Evolutionary conservation across 176 grass and related monocot genomes (phyloP).

Genomic region (Cocos nucifera): DNA sequence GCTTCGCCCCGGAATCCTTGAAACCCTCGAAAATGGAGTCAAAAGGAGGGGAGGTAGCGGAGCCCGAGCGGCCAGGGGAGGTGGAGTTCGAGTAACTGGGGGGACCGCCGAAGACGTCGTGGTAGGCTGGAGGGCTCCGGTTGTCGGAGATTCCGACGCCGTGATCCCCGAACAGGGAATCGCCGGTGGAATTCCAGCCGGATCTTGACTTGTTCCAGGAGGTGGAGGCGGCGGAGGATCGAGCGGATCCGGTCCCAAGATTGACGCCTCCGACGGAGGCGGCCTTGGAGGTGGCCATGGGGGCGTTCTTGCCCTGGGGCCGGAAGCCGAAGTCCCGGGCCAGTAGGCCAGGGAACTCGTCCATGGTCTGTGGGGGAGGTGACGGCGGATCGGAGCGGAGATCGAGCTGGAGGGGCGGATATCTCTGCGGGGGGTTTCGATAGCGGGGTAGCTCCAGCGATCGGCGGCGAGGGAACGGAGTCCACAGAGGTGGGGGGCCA

Average conservation of each 20-base stretch:
- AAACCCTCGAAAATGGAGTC: constrained; percentile 19
- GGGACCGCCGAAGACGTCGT: constrained; percentile 4
- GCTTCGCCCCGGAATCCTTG: constrained; percentile 9
- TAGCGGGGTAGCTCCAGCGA: no score
- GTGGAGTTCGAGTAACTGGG: constrained; percentile 12
- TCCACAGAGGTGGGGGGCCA: no score
- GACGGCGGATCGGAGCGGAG: not conserved
- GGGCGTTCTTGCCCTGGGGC: constrained; percentile 57
- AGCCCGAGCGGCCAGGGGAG: not conserved
- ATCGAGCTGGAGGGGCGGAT: not conserved
- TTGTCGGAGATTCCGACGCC: constrained; percentile 6
- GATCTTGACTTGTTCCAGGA: constrained; percentile 40
- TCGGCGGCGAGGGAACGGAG: no score
- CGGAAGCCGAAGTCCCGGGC: constrained; percentile 68
- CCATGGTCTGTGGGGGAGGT: constrained; percentile 26
- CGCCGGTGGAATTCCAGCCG: constrained; percentile 10
- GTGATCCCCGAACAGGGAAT: constrained; percentile 38
- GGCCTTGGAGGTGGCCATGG: constrained; percentile 36
- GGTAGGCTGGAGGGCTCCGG: constrained; percentile 9
- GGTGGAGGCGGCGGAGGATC: constrained; percentile 15
- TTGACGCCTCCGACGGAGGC: not conserved
- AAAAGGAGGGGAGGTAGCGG: constrained; percentile 15
- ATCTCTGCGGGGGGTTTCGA: no score
- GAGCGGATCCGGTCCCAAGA: no score
- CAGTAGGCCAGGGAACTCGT: constrained; percentile 70